These are phyloP conservation scores for Cotoneaster glaucophyllus DNA, from an alignment of 306 rosid genomes.

Conservation along the genomic window DNA sequence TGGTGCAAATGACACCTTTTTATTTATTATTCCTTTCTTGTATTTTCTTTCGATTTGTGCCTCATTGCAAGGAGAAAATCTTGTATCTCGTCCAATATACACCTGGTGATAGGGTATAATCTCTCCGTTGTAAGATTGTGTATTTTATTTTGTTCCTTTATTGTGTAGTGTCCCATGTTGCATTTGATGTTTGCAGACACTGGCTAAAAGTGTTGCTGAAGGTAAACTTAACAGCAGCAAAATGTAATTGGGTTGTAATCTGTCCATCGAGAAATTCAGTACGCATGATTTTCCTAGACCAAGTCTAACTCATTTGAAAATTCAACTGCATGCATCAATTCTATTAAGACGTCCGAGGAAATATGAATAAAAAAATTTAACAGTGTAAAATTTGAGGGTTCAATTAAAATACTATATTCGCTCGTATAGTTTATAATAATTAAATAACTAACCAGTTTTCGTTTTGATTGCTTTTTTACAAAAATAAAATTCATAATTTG, in stretches of 20 bases:
- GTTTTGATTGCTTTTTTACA: neutral
- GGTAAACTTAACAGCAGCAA: neutral
- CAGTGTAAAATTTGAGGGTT: too few species aligned
- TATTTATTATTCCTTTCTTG: neutral
- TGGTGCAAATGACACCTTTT: neutral
- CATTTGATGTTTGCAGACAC: neutral
- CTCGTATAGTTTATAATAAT: neutral
- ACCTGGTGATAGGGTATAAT: neutral
- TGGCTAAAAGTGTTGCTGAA: neutral
- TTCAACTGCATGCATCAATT: neutral
- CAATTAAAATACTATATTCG: neutral
- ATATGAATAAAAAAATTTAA: too few species aligned
- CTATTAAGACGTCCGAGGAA: neutral
- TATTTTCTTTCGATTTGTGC: conserved; percentile 10
- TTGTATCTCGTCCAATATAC: too few species aligned
- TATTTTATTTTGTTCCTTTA: conserved; percentile 16
- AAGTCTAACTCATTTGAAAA: neutral
- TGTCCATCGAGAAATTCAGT: neutral
- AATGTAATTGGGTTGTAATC: neutral
- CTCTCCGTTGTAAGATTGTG: neutral
- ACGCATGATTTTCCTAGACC: neutral
- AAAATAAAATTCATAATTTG: too few species aligned
- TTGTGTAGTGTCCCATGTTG: conserved; percentile 10
- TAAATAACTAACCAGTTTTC: too few species aligned
- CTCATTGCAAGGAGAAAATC: neutral